Evolutionary conservation across 2,329 filamentous ascomycete genomes (phyloP).

Genomic region (Botrytis fabae): DNA sequence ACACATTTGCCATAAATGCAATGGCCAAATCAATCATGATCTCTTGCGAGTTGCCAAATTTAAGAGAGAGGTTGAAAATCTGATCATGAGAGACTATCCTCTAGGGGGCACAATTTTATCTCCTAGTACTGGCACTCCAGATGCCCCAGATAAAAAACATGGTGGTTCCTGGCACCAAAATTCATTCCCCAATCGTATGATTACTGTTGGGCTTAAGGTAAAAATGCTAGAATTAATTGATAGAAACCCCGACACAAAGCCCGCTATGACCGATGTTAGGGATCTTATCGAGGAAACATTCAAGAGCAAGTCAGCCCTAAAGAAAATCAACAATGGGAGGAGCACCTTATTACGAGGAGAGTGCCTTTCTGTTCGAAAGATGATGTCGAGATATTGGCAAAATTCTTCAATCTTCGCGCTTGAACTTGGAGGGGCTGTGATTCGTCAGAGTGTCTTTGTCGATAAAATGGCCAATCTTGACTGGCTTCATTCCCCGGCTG

Average conservation of each 20-base stretch:
- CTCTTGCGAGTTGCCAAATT: constrained; percentile 64
- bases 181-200: constrained; percentile 59
- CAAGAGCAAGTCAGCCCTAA: constrained; percentile 43
- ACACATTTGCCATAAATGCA: constrained; percentile 53
- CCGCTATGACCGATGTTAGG: constrained; percentile 54
- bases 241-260: constrained; percentile 29
- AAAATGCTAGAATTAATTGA: constrained; percentile 46
- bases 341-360: constrained; percentile 38
- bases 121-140: constrained; percentile 52
- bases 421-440: constrained; percentile 64
- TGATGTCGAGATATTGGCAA: constrained; percentile 71
- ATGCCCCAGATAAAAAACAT: constrained; percentile 35
- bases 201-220: constrained; percentile 49
- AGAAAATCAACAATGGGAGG: constrained; percentile 43
- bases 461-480: constrained; percentile 76
- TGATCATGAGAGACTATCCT: constrained; percentile 51
- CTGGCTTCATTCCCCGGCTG: constrained; percentile 73
- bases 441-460: constrained; percentile 65
- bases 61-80: constrained; percentile 51
- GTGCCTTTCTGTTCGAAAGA: constrained; percentile 56
- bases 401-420: constrained; percentile 65
- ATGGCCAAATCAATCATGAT: constrained; percentile 53
- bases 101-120: constrained; percentile 70
- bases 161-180: constrained; percentile 35
- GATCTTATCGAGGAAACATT: constrained; percentile 51